A percentile compares a stretch with the other conserved stretches of the same genome.
Evolutionary conservation across 495 filamentous ascomycete species (phyloP).

Genomic region (Chaetomium cochliodes): DNA sequence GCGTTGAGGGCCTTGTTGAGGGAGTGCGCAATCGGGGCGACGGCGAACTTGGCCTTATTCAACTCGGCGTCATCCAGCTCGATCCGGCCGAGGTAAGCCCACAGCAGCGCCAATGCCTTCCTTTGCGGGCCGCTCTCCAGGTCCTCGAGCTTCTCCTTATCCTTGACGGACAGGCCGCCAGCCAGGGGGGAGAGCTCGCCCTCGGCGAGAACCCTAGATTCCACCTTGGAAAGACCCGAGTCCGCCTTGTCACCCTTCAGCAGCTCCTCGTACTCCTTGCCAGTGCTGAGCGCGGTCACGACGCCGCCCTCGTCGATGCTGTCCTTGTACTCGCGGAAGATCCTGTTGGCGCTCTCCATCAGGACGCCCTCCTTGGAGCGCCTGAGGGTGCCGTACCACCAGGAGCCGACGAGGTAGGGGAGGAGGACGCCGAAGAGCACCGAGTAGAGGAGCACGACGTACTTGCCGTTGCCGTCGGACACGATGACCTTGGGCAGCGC

Average conservation of each 20-base stretch:
- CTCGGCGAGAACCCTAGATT: conserved; percentile 68
- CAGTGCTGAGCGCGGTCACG: conserved; percentile 73
- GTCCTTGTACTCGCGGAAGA: conserved; percentile 90
- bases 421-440: conserved; percentile 80
- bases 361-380: conserved; percentile 89
- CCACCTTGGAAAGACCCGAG: conserved; percentile 72
- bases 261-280: conserved; percentile 68
- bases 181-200: conserved; percentile 48
- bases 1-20: conserved; percentile 83
- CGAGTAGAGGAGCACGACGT: conserved; percentile 87
- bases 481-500: conserved; percentile 92
- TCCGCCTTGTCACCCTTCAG: conserved; percentile 73
- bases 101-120: conserved; percentile 85
- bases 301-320: conserved; percentile 75
- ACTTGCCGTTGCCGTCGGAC: conserved; percentile 91
- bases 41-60: conserved; percentile 72
- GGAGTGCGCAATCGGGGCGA: conserved; percentile 78
- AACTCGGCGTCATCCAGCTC: conserved; percentile 68
- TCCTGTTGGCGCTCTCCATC: conserved; percentile 84
- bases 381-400: conserved; percentile 97
- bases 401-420: conserved; percentile 90
- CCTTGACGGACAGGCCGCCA: conserved; percentile 64
- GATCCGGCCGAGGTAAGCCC: conserved; percentile 89
- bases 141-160: conserved; percentile 65
- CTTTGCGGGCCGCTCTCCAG: conserved; percentile 69